Evolutionary conservation across 805 yeast species (phyloP).

Genomic region (Kazachstania viticola): DNA sequence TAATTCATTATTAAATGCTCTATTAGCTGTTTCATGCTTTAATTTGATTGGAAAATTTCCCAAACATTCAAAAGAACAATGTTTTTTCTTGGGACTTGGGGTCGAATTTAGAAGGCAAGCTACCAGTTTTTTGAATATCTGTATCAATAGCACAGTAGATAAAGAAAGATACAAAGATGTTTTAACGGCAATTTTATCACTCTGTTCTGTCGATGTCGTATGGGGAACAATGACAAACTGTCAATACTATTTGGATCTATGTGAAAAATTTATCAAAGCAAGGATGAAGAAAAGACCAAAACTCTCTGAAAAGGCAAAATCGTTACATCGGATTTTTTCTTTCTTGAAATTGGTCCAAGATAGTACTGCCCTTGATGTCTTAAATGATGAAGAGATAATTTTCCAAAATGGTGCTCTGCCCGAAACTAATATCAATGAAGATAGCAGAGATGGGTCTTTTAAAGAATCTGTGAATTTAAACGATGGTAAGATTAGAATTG

Average conservation of each 20-base stretch:
- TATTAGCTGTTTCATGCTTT: slow-evolving; percentile 71
- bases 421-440: neutral
- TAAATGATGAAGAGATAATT: slow-evolving; percentile 17
- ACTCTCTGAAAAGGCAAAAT: slow-evolving; percentile 63
- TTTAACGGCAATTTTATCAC: slow-evolving; percentile 65
- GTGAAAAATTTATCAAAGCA: slow-evolving; percentile 59
- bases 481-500: slow-evolving; percentile 39
- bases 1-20: slow-evolving; percentile 63
- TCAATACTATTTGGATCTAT: slow-evolving; percentile 56
- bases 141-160: slow-evolving; percentile 40
- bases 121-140: slow-evolving; percentile 31
- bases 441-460: slow-evolving; percentile 7
- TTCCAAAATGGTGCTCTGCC: neutral
- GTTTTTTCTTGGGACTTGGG: slow-evolving; percentile 12
- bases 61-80: slow-evolving; percentile 46
- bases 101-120: neutral
- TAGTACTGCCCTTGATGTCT: slow-evolving; percentile 29
- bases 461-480: slow-evolving; percentile 30
- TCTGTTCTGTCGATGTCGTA: slow-evolving; percentile 77
- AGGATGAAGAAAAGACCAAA: slow-evolving; percentile 55
- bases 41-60: slow-evolving; percentile 61
- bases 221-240: slow-evolving; percentile 86
- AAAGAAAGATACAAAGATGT: slow-evolving; percentile 71
- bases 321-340: slow-evolving; percentile 65
- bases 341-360: slow-evolving; percentile 55